Percentiles rank a stretch among this genome's conserved stretches.
These are phyloP conservation scores for Auricularia cornea DNA, from an alignment of 768 basidiomycete species.

Conservation along the genomic window DNA sequence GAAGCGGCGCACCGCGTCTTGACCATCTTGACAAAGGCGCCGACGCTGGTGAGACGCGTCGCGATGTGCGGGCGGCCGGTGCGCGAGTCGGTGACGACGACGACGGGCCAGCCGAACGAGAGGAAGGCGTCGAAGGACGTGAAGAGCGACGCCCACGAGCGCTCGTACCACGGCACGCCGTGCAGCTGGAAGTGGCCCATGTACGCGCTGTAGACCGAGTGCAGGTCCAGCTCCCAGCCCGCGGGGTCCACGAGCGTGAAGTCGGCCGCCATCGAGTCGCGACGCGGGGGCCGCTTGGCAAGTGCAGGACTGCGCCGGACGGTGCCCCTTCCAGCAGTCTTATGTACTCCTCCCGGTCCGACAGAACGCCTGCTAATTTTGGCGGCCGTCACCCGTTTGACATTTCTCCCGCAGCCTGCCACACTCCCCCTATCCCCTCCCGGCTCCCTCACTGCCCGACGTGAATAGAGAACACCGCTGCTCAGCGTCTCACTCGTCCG, in stretches of 20 bases:
- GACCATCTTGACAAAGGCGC: constrained; percentile 77
- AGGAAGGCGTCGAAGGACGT: constrained; percentile 73
- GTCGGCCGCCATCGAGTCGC: constrained; percentile 28
- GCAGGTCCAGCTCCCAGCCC: constrained; percentile 75
- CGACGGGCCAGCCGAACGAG: constrained; percentile 74
- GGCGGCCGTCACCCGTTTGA: no score
- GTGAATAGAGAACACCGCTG: no score
- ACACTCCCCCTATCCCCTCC: no score
- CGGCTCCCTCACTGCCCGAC: no score
- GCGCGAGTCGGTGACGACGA: constrained; percentile 63
- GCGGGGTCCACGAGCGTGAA: constrained; percentile 66
- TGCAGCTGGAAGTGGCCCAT: constrained; percentile 72
- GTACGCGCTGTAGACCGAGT: constrained; percentile 75
- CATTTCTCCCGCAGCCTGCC: no score
- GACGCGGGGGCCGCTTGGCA: no score
- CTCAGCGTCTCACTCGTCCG: no score
- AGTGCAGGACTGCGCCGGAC: no score
- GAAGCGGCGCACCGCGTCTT: constrained; percentile 51
- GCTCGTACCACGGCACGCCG: constrained; percentile 63
- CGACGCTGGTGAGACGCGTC: constrained; percentile 61
- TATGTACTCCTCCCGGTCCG: no score
- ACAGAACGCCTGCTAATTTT: no score
- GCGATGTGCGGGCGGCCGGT: constrained; percentile 74
- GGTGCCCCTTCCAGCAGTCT: no score
- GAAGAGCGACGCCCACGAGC: constrained; percentile 73